Evolutionary conservation across 2,329 filamentous ascomycete genomes (phyloP).

Genomic region (Ceratocystis alfenasii): DNA sequence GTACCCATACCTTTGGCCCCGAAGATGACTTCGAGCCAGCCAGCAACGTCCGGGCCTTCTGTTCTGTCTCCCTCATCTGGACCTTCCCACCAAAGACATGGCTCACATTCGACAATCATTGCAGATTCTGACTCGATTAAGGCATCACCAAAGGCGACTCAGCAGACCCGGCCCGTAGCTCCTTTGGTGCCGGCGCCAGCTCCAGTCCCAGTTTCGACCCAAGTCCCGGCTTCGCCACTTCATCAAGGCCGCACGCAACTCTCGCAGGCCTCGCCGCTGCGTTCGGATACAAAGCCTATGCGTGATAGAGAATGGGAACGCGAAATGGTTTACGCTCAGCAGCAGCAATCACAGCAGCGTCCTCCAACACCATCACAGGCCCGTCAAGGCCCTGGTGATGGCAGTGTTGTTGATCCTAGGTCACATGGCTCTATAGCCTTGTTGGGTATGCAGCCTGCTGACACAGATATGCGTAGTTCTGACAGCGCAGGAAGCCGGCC

Average conservation of each 20-base stretch:
- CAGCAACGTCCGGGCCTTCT: background rate
- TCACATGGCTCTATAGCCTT: background rate
- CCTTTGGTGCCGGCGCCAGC: background rate
- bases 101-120: slow-evolving; percentile 13
- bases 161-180: slow-evolving; percentile 2
- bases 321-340: slow-evolving; percentile 23
- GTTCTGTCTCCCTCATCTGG: background rate
- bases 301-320: slow-evolving; percentile 23
- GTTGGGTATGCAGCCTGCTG: slow-evolving; percentile 15
- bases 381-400: background rate
- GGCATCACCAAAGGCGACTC: slow-evolving; percentile 10
- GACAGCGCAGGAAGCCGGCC: slow-evolving; percentile 3
- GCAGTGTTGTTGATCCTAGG: background rate
- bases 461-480: slow-evolving; percentile 11
- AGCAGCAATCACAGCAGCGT: slow-evolving; percentile 11
- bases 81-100: slow-evolving; percentile 13
- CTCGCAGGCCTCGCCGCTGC: slow-evolving; percentile 25
- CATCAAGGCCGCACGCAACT: slow-evolving; percentile 24
- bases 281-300: slow-evolving; percentile 28
- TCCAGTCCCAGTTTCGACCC: too few species aligned
- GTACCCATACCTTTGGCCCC: background rate
- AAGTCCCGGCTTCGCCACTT: slow-evolving; percentile 7
- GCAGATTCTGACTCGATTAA: slow-evolving; percentile 10
- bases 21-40: background rate
- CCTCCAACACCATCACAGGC: background rate